Percentiles rank a stretch among this genome's conserved stretches.
phyloP scores from a whole-genome alignment of 1,139 yeast genomes.

The Debaryomyces psychrophilus region DNA sequence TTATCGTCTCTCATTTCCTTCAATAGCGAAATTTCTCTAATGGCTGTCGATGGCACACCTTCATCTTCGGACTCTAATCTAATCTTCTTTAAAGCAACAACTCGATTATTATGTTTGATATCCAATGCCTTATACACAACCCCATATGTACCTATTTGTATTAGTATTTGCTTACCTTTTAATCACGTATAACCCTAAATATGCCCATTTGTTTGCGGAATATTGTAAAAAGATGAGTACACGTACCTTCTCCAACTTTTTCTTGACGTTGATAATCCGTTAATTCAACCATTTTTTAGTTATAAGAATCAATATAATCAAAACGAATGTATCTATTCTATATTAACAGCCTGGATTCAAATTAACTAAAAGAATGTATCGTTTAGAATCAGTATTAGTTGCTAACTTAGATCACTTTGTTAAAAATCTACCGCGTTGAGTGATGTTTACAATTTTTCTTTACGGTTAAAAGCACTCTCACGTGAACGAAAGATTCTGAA shows the following conservation, averaged over 20 bases:
- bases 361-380: not conserved
- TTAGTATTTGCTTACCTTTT: constrained; percentile 14
- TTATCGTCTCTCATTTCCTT: constrained; percentile 93
- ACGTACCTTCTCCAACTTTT: constrained; percentile 88
- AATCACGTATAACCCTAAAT: not conserved
- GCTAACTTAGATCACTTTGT: not conserved
- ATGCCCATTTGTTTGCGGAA: not conserved
- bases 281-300: constrained; percentile 70
- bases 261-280: constrained; percentile 92
- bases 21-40: constrained; percentile 89
- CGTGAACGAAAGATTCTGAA: constrained; percentile 1
- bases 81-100: constrained; percentile 93
- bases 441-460: constrained; percentile 7
- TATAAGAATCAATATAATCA: not conserved
- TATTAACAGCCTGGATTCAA: constrained; percentile 1
- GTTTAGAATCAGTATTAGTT: not conserved
- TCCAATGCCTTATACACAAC: constrained; percentile 97
- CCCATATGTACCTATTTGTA: constrained; percentile 76
- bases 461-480: not conserved
- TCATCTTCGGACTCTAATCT: constrained; percentile 96
- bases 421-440: constrained; percentile 10
- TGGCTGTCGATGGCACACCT: constrained; percentile 98
- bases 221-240: not conserved
- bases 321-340: constrained; percentile 5
- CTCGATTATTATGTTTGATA: constrained; percentile 81